A percentile compares a stretch with the other conserved stretches of the same genome.
These are phyloP conservation scores for Colletotrichum orbiculare DNA, from an alignment of 2,329 filamentous ascomycete genomes.

Conservation along the genomic window DNA sequence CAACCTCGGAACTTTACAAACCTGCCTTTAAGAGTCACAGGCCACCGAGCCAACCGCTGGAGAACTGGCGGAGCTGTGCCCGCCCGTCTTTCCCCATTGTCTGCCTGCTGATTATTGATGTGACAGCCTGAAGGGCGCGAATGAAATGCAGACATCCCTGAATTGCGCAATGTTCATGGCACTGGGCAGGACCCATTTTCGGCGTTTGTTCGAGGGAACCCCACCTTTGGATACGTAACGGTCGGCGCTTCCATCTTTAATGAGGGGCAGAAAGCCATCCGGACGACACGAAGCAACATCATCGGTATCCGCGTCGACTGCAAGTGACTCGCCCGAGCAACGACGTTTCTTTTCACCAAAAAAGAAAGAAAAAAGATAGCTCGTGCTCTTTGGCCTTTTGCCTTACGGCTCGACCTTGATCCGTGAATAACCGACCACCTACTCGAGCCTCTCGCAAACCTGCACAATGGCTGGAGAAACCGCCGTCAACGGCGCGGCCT, in stretches of 20 bases:
- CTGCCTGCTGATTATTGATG: conserved; percentile 7
- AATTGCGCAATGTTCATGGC: conserved; percentile 14
- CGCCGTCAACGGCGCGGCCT: conserved; percentile 9
- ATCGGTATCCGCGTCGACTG: too few species aligned
- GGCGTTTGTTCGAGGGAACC: conserved; percentile 25
- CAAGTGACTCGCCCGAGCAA: too few species aligned
- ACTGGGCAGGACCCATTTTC: conserved; percentile 33
- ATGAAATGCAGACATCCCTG: conserved; percentile 19
- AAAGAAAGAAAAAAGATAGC: too few species aligned
- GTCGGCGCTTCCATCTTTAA: too few species aligned
- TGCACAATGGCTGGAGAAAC: conserved; percentile 20
- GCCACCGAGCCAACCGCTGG: conserved; percentile 14
- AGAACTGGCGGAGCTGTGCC: conserved; percentile 4
- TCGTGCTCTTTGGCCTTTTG: too few species aligned
- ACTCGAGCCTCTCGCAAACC: background rate
- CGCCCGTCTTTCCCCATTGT: conserved; percentile 7
- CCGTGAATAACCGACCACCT: too few species aligned
- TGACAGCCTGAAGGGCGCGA: conserved; percentile 14
- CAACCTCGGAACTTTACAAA: background rate
- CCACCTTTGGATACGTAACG: conserved; percentile 28
- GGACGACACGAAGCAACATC: too few species aligned
- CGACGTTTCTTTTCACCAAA: too few species aligned
- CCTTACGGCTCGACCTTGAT: too few species aligned
- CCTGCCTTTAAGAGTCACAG: background rate
- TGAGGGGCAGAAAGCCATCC: conserved; percentile 20